These are phyloP conservation scores for Hysterium pulicare DNA, from an alignment of 2,329 filamentous ascomycete genomes.

Conservation along the genomic window DNA sequence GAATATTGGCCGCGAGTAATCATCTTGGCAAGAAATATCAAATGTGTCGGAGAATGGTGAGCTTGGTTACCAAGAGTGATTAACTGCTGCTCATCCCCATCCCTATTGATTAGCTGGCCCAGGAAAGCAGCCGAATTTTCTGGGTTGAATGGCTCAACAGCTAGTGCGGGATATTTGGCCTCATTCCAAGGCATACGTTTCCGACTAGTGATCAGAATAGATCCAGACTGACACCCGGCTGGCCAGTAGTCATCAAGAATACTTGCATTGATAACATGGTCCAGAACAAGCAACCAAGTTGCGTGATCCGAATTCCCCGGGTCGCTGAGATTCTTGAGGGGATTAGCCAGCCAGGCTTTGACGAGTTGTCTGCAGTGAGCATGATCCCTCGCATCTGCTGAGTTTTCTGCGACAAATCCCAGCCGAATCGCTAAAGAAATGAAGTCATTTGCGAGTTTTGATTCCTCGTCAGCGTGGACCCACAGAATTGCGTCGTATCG, in stretches of 20 bases:
- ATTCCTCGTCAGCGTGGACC: conserved; percentile 7
- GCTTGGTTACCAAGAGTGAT: too few relatives aligned
- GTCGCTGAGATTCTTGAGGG: too few relatives aligned
- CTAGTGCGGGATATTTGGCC: too few relatives aligned
- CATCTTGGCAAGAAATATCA: too few relatives aligned
- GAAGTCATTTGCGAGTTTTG: conserved; percentile 8
- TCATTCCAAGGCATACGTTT: conserved; percentile 1
- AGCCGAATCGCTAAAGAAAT: conserved; percentile 7
- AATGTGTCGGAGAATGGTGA: too few relatives aligned
- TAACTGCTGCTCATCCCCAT: too few relatives aligned
- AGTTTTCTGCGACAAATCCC: conserved; percentile 5
- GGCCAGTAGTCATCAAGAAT: conserved; percentile 11
- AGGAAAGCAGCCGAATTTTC: conserved; percentile 4
- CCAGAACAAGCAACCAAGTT: conserved; percentile 13
- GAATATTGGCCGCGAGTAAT: too few relatives aligned
- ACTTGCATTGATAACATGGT: conserved; percentile 4
- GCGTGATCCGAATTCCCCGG: conserved; percentile 4
- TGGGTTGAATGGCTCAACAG: conserved; percentile 3
- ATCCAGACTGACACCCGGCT: conserved; percentile 8
- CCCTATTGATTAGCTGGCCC: too few relatives aligned
- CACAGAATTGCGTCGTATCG: conserved; percentile 12
- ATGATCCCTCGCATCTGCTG: conserved; percentile 8
- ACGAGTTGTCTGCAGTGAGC: conserved; percentile 4
- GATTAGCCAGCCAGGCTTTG: conserved; percentile 11
- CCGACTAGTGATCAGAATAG: conserved; percentile 12